Evolutionary conservation across 1,284 basidiomycete species (phyloP).

Genomic region (Lignosus rhinocerotis): DNA sequence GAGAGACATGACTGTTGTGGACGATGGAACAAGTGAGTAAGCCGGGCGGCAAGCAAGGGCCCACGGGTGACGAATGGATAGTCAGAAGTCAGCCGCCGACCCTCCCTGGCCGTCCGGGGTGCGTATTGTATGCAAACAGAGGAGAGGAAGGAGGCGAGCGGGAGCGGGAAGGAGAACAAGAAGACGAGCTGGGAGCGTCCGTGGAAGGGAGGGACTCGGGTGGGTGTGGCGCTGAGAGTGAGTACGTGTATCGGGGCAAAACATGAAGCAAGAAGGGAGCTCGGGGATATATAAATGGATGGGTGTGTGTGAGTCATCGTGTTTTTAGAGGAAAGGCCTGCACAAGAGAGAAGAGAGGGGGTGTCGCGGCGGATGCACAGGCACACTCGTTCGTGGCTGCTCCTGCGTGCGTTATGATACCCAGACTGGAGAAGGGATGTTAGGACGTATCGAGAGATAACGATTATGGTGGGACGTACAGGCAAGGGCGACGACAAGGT

Average conservation of each 20-base stretch:
- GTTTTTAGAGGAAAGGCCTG: background rate
- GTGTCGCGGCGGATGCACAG: conserved; percentile 14
- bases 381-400: background rate
- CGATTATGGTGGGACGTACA: conserved; percentile 20
- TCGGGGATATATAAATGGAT: background rate
- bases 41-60: conserved; percentile 13
- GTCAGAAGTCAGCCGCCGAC: conserved; percentile 1
- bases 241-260: no score
- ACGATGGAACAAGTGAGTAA: background rate
- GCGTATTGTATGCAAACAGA: conserved; percentile 7
- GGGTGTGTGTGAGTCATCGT: background rate
- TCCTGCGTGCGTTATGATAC: conserved; percentile 28
- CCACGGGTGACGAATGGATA: background rate
- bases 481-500: conserved; percentile 36
- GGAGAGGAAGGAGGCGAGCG: background rate
- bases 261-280: no score
- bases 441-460: background rate
- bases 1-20: no score
- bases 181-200: background rate
- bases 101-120: conserved; percentile 13
- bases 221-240: background rate
- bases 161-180: background rate
- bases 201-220: background rate
- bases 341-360: background rate
- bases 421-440: conserved; percentile 28